Evolutionary conservation across 2,329 filamentous ascomycete genomes (phyloP), one percentile per base, ranked within the genome.

Genomic region (Penicillium aurantiogriseum): DNA sequence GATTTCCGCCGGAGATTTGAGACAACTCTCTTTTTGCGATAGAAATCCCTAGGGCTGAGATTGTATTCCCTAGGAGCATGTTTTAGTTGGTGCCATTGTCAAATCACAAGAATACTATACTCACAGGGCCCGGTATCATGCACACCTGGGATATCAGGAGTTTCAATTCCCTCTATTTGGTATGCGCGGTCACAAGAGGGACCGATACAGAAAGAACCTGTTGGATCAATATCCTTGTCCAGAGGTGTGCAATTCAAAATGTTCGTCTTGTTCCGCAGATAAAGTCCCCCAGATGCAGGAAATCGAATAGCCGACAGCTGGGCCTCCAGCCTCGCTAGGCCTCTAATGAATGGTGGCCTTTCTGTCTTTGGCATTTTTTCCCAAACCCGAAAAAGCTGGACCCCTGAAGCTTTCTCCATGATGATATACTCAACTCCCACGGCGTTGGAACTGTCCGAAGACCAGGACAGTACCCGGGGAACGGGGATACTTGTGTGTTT

Each of bases 391-490:
- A 67, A 60, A n/a, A 76, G 62, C 21, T 62, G 53, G 56, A 74
- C 61, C 2, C 76, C 74, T 5, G 51, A 46, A 5, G 70, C 67
- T 56, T 74, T 71, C 63, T 76, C 70, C 69, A 77, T 75, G 57
- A 77, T 72, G 27, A 77, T 76, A 54, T 76, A 76, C 56, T 77
- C 74, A 3, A 65, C 69, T 2, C 73, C 73, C n/a, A 77, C 69
- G 7, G 65, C 51, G 62, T 74, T 76, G 3, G 53, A 40, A 6
- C 38, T 36, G 25, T 68, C 45, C 4, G 63, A 62, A 2, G 56
- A 66, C 64, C 65, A 72, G 5, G 63, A 48, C 35, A 67, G 52
- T 17, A 71, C 66, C n/a, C 57, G 29, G 10, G 29, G 29, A 31
- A 31, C 29, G 29, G 29, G 29, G 29, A 31, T 31, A 31, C 10